Conservation (phyloP, 1,284 basidiomycete genomes). For the Cerrena zonata region DNA sequence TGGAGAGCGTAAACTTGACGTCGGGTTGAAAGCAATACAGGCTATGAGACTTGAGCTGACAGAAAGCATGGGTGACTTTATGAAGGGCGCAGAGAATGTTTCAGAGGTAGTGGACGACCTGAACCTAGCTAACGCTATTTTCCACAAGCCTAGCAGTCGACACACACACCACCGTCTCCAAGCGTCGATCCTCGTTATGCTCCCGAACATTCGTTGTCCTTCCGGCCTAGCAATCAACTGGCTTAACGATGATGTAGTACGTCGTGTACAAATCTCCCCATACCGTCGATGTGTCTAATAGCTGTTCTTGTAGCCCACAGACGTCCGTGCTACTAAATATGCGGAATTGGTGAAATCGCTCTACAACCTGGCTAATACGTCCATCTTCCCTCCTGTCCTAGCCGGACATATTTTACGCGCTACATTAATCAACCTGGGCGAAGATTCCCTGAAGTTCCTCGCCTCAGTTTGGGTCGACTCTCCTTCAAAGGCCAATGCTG, state of each 20-base stretch:
- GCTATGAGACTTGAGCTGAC: conserved; percentile 42
- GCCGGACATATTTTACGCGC: conserved; percentile 54
- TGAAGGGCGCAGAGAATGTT: conserved; percentile 34
- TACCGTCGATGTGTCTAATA: too few species aligned
- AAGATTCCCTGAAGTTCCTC: conserved; percentile 78
- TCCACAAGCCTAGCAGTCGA: conserved; percentile 54
- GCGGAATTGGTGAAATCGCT: conserved; percentile 51
- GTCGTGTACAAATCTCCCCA: conserved; percentile 9
- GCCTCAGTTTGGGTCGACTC: conserved; percentile 54
- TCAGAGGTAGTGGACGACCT: conserved; percentile 42
- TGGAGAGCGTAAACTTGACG: conserved; percentile 51
- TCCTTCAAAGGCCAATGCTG: conserved; percentile 7
- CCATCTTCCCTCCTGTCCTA: conserved; percentile 37
- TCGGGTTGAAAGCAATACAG: conserved; percentile 45
- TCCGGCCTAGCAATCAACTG: conserved; percentile 39
- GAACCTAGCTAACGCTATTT: conserved; percentile 41
- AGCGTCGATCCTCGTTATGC: conserved; percentile 43
- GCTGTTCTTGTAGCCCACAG: neutral
- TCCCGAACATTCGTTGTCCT: conserved; percentile 47
- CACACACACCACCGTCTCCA: conserved; percentile 52
- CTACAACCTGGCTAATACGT: conserved; percentile 60
- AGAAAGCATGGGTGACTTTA: conserved; percentile 39
- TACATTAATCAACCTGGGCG: conserved; percentile 66
- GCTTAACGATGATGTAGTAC: conserved; percentile 34
- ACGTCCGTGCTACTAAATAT: conserved; percentile 37